Evolutionary conservation across 2,329 filamentous ascomycete species (phyloP).

Genomic region (Grosmannia clavigera): DNA sequence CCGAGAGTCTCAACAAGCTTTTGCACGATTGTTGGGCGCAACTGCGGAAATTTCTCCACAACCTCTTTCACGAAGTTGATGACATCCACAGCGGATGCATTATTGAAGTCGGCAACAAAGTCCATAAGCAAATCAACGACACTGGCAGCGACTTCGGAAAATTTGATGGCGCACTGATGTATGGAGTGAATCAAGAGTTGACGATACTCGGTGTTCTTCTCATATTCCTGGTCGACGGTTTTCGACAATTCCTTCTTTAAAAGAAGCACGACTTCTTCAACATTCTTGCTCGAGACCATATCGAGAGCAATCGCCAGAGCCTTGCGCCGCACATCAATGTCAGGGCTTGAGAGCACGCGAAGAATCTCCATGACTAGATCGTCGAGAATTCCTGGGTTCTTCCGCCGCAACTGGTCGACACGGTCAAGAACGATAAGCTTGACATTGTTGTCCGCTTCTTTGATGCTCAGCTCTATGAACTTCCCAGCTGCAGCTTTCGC

Average conservation of each 20-base stretch:
- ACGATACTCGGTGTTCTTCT: conserved; percentile 94
- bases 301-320: conserved; percentile 82
- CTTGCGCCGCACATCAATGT: conserved; percentile 91
- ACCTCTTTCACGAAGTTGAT: conserved; percentile 99
- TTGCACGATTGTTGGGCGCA: conserved; percentile 76
- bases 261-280: conserved; percentile 90
- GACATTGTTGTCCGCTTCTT: conserved; percentile 97
- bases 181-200: conserved; percentile 94
- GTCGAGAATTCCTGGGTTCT: conserved; percentile 73
- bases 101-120: conserved; percentile 97
- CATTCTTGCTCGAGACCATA: conserved; percentile 98
- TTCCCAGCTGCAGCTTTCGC: conserved; percentile 94
- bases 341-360: conserved; percentile 84
- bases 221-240: conserved; percentile 96
- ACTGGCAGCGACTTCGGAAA: conserved; percentile 93
- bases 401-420: conserved; percentile 60
- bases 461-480: conserved; percentile 93
- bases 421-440: conserved; percentile 96
- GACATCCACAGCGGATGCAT: conserved; percentile 89
- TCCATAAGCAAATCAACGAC: conserved; percentile 97
- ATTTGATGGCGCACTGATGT: conserved; percentile 97
- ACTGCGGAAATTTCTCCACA: conserved; percentile 89
- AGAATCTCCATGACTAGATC: conserved; percentile 96
- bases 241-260: conserved; percentile 96
- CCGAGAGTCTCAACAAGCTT: conserved; percentile 80